Base-by-base conservation (phyloP, 1,139 yeast species). In the Geotrichum cucujoidarum region DNA sequence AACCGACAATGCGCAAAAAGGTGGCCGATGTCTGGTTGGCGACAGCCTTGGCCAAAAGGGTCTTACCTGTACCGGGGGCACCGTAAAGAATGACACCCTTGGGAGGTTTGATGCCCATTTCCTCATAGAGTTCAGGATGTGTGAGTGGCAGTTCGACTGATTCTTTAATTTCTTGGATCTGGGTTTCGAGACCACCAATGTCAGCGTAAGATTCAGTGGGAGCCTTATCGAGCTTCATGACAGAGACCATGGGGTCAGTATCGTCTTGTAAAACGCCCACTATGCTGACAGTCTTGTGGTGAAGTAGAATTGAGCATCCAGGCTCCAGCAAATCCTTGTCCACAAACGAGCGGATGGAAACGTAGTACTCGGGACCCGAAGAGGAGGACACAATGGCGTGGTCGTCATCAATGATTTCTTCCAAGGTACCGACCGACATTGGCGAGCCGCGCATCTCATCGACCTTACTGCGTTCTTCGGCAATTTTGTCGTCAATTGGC, bases 71-170 rank as follows among this genome's bases (percentile, higher is more conserved):
- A 67, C 99, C 99, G 30, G 99, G 99, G 0, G 97, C 95, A 60
- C 99, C 99, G 65, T 94, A 94, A 53, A 94, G 75, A 60, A 94
- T 90, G 49, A 94, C 98, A 70, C 99, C 99, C 72, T 92, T 92
- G 45, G 99, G 99, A 7, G 98, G 98, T 63, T 90, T 89, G 65
- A 94, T 92, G 58, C 99, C 99, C 97, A 94, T 92, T 70, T 92
- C 97, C 70, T 94, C 97, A 69, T 92, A 94, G 59, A 94, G 73
- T 67, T 94, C 98, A 1, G 98, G 97, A 68, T 94, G 98, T 18
- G 97, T 90, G 57, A 94, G 75, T 8, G 99, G 99, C 62, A 94
- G 76, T 68, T 94, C 99, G 7, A 94, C 98, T 2, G 97, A 88
- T 69, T 94, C 99, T 69, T 92, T 92, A 60, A 94, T 94, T 69